Evolutionary conservation across 2,329 filamentous ascomycete species (phyloP), one percentile per base, ranked within the genome.

Genomic region (Rutstroemia sp.): DNA sequence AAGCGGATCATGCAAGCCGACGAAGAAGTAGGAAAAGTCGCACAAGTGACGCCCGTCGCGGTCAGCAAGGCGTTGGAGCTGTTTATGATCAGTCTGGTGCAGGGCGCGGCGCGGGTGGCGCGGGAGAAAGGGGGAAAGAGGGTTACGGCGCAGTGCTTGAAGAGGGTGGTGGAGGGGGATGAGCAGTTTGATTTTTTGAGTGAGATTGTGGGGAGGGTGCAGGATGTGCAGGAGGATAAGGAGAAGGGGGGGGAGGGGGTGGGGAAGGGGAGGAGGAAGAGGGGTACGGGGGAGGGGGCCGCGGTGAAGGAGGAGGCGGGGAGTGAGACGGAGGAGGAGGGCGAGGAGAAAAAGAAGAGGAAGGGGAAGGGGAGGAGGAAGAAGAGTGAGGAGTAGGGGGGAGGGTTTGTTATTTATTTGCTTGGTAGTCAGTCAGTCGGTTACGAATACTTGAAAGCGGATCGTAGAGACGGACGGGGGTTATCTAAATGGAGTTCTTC

Each of bases 1-100:
- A 99, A 99, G 79, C 85, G 94, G 52, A 97, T 99, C 67, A 97
- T 99, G 94, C 94, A 99, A 74, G 92, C 92, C 10, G 94, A 99
- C 69, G 94, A 99, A 69, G 94, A 99, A 71, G 92, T 99, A 0
- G 94, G 94, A 60, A 99, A 99, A 74, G 94, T 99, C 9, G 92
- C 94, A 4, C 94, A 99, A 73, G 94, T 97, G 60, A 96, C 94
- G 0, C 92, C 92, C 16, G 95, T 96, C 56, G 94, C 92, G 25
- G 92, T 97, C 46, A 84, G 90, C 64, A 96, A 96, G 76, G 94
- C 94, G 16, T 79, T 99, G 6, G 94, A 99, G 74, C 79, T 99
- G 8, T 99, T 99, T 71, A 99, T 99, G 94, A 90, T 97, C 61
- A 86, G 90, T 44, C 80, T 99, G 56, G 92, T 97, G 60, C 86